Percentiles rank a stretch among this genome's conserved stretches.
phyloP scores from a whole-genome alignment of 106 monocot genomes.

The Dioscorea alata region DNA sequence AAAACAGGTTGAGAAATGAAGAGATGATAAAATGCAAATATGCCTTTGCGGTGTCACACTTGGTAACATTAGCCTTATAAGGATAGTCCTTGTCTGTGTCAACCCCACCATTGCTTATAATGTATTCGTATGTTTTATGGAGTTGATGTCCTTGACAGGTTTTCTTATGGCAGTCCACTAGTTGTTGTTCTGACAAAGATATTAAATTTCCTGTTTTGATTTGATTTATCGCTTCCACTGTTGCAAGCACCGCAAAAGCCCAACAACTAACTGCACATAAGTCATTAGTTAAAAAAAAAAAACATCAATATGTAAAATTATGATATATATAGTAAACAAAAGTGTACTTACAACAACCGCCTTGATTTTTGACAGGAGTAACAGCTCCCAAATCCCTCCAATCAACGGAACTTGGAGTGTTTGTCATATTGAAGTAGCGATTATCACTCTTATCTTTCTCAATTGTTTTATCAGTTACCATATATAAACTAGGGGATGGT shows the following conservation, averaged over 20 bases:
- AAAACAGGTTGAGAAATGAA: too few species aligned
- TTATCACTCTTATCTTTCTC: neutral
- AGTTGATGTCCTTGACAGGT: slow-evolving; percentile 76
- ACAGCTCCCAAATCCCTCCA: slow-evolving; percentile 81
- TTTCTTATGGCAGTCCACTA: slow-evolving; percentile 70
- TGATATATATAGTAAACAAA: too few species aligned
- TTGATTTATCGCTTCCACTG: slow-evolving; percentile 64
- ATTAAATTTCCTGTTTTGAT: slow-evolving; percentile 57
- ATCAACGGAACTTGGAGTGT: slow-evolving; percentile 57
- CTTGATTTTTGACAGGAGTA: slow-evolving; percentile 65
- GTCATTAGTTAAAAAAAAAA: too few species aligned
- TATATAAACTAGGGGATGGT: neutral
- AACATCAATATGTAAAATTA: too few species aligned
- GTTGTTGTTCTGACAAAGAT: slow-evolving; percentile 67
- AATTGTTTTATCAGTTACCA: neutral
- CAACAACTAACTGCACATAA: slow-evolving; percentile 59
- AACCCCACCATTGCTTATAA: slow-evolving; percentile 60
- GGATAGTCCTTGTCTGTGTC: slow-evolving; percentile 69
- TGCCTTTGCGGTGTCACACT: slow-evolving; percentile 16
- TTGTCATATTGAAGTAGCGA: slow-evolving; percentile 26
- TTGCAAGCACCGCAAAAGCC: slow-evolving; percentile 67
- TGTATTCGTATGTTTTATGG: slow-evolving; percentile 74
- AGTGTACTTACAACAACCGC: slow-evolving; percentile 51
- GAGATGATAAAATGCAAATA: too few species aligned
- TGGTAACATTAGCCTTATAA: slow-evolving; percentile 23